Evolutionary conservation across 1,284 basidiomycete genomes (phyloP).

Genomic region (Marasmius oreades): DNA sequence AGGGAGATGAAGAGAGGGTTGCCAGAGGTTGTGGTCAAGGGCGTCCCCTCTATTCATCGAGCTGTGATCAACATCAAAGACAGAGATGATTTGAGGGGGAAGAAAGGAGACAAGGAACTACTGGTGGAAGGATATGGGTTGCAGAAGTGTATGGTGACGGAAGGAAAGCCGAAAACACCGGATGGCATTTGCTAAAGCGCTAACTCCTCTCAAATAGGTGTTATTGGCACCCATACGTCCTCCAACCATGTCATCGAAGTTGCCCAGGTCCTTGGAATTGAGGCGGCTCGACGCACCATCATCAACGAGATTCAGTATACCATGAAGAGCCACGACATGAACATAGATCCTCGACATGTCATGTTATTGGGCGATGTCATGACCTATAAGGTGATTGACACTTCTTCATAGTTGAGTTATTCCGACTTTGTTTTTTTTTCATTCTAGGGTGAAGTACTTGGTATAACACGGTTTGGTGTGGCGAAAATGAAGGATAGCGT

Average conservation of each 20-base stretch:
- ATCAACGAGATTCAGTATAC: conserved; percentile 98
- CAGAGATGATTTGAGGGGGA: conserved; percentile 69
- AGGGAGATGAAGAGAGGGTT: conserved; percentile 82
- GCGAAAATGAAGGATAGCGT: conserved; percentile 99
- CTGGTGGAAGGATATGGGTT: conserved; percentile 98
- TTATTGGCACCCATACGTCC: conserved; percentile 88
- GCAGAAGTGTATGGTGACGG: conserved; percentile 95
- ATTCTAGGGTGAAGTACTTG: conserved; percentile 92
- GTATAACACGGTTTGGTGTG: conserved; percentile 99
- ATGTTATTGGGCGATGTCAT: conserved; percentile 99
- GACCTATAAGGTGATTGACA: conserved; percentile 82
- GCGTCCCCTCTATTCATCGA: conserved; percentile 80
- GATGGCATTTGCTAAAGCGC: neutral
- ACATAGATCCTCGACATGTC: conserved; percentile 97
- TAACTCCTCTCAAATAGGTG: conserved; percentile 47
- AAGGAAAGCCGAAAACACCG: conserved; percentile 56
- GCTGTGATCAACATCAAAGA: conserved; percentile 93
- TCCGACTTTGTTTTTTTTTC: conserved; percentile 4
- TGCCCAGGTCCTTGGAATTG: conserved; percentile 92
- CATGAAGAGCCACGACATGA: conserved; percentile 98
- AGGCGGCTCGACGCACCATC: conserved; percentile 93
- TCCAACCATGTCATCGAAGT: conserved; percentile 99
- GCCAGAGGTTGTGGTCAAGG: conserved; percentile 89
- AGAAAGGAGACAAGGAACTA: conserved; percentile 83
- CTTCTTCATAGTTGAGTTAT: conserved; percentile 1